Evolutionary conservation across 2,329 filamentous ascomycete genomes (phyloP).

Genomic region (Colletotrichum lupini): DNA sequence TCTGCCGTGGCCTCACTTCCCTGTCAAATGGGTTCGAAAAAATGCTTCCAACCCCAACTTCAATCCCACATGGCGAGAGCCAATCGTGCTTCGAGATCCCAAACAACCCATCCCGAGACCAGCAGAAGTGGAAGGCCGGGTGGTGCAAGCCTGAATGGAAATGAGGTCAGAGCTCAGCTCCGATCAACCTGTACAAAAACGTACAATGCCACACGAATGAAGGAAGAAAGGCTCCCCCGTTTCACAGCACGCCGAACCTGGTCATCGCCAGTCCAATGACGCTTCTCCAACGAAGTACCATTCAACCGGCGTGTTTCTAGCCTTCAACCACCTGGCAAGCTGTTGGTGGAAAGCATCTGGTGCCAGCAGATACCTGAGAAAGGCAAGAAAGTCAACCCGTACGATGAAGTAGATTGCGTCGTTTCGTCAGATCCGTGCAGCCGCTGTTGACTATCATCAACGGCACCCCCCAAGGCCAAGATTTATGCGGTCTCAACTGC

Average conservation of each 20-base stretch:
- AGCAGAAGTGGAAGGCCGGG: constrained; percentile 20
- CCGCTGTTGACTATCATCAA: background rate
- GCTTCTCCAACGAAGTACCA: background rate
- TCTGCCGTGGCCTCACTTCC: constrained; percentile 25
- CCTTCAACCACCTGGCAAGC: background rate
- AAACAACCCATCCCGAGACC: constrained; percentile 27
- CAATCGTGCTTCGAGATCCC: constrained; percentile 22
- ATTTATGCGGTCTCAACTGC: constrained; percentile 17
- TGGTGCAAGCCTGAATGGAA: constrained; percentile 27
- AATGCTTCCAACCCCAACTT: constrained; percentile 20
- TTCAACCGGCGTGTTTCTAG: background rate
- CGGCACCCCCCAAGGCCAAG: background rate
- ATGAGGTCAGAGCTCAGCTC: constrained; percentile 12
- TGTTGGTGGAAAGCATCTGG: background rate
- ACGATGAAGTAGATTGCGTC: background rate
- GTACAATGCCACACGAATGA: background rate
- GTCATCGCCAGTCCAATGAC: background rate
- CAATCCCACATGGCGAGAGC: constrained; percentile 28
- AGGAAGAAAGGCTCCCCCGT: background rate
- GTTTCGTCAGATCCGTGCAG: constrained; percentile 32
- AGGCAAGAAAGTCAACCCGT: background rate
- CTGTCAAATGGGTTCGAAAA: constrained; percentile 32
- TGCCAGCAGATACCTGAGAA: background rate
- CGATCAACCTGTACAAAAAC: constrained; percentile 2
- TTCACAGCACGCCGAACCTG: background rate